These are phyloP conservation scores for Colletotrichum spinosum DNA, from an alignment of 2,329 filamentous ascomycete genomes.

Conservation along the genomic window DNA sequence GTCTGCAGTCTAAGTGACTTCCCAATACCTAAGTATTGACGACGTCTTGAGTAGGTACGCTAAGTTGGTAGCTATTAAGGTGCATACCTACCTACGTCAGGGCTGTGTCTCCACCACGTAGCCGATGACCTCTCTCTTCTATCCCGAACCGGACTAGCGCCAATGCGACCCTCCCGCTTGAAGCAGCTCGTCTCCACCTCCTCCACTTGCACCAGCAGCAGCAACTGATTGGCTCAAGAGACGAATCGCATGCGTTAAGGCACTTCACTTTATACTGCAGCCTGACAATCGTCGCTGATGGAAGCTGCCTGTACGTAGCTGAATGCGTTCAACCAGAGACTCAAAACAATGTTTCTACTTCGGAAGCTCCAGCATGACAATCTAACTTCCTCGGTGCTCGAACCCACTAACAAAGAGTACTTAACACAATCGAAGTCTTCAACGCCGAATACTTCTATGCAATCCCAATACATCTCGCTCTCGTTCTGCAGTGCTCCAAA, in stretches of 20 bases:
- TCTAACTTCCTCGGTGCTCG: neutral
- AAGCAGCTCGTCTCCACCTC: conserved; percentile 26
- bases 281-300: neutral
- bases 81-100: conserved; percentile 32
- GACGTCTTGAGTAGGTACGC: neutral
- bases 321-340: neutral
- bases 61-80: conserved; percentile 16
- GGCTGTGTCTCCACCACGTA: conserved; percentile 31
- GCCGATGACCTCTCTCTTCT: conserved; percentile 32
- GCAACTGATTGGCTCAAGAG: conserved; percentile 21
- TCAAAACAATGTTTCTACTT: too few relatives aligned
- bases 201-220: conserved; percentile 10
- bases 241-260: conserved; percentile 20
- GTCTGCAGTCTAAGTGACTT: too few relatives aligned
- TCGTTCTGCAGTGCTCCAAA: too few relatives aligned
- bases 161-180: conserved; percentile 18
- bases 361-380: conserved; percentile 5
- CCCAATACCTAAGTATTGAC: too few relatives aligned
- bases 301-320: neutral
- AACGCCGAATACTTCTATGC: conserved; percentile 13
- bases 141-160: conserved; percentile 13
- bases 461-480: too few relatives aligned
- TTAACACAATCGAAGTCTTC: too few relatives aligned
- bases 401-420: too few relatives aligned
- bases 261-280: conserved; percentile 23